These are phyloP conservation scores for Phialophora verrucosa DNA, from an alignment of 2,329 filamentous ascomycete species.

Conservation along the genomic window DNA sequence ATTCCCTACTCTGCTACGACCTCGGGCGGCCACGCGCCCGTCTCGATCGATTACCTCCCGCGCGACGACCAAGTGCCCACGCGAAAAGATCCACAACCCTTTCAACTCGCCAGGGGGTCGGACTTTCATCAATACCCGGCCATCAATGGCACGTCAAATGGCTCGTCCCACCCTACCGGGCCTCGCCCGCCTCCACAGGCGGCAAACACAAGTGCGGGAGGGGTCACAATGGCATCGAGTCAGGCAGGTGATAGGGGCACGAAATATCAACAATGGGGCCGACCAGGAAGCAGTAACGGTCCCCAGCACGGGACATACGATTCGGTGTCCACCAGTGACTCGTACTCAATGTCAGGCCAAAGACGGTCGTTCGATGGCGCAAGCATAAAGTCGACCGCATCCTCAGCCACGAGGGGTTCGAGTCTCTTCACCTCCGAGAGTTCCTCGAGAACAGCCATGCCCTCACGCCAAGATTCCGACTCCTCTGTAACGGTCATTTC, in stretches of 20 bases:
- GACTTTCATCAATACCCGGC: conserved; percentile 92
- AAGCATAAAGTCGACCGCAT: conserved; percentile 66
- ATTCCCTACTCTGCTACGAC: conserved; percentile 79
- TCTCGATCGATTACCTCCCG: conserved; percentile 74
- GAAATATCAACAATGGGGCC: conserved; percentile 79
- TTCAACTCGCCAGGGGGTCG: conserved; percentile 79
- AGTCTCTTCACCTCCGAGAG: conserved; percentile 63
- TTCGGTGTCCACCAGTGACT: conserved; percentile 61
- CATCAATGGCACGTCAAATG: conserved; percentile 64
- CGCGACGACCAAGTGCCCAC: conserved; percentile 66
- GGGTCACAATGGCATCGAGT: conserved; percentile 72
- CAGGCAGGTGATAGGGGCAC: conserved; percentile 70
- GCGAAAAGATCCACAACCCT: conserved; percentile 75
- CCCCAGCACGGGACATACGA: conserved; percentile 66
- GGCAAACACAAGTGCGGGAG: conserved; percentile 41
- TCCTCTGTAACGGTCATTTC: conserved; percentile 44
- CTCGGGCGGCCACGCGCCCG: conserved; percentile 70
- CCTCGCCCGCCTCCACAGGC: conserved; percentile 65
- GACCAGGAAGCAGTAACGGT: conserved; percentile 62
- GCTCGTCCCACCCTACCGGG: conserved; percentile 64
- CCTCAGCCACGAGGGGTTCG: conserved; percentile 63
- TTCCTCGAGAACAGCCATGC: conserved; percentile 50
- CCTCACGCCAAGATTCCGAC: conserved; percentile 37
- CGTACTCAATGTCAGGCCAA: conserved; percentile 59
- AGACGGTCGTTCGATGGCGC: conserved; percentile 68